Percentiles rank a stretch among this genome's conserved stretches.
These are phyloP conservation scores for Cucumis cinereus DNA, from an alignment of 306 rosid species.

Conservation along the genomic window DNA sequence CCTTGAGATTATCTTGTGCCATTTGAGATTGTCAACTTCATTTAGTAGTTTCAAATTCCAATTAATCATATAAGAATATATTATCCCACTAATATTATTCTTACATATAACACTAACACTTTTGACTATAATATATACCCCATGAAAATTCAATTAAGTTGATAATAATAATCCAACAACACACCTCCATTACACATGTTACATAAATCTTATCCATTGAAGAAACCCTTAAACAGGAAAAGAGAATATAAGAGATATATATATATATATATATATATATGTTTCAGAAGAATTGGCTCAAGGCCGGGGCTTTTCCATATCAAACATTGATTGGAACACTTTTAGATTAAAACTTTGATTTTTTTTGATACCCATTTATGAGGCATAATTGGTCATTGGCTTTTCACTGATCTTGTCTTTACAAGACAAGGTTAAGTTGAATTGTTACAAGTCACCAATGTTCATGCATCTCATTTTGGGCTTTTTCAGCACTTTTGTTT, in stretches of 20 bases:
- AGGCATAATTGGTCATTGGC: not conserved
- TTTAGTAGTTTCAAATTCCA: not conserved
- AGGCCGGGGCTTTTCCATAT: not conserved
- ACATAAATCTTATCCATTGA: not conserved
- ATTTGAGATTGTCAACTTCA: slow-evolving; percentile 4
- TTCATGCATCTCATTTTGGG: not conserved
- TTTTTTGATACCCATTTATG: slow-evolving; percentile 1
- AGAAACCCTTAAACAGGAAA: not conserved
- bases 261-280: no score
- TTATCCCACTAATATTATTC: not conserved
- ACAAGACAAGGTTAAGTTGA: not conserved
- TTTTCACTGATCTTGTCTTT: slow-evolving; percentile 1
- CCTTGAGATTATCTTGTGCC: not conserved
- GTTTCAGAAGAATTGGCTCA: not conserved
- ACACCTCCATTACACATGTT: not conserved
- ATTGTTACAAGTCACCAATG: not conserved
- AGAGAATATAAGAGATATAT: not conserved
- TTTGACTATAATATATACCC: not conserved
- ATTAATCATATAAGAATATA: not conserved
- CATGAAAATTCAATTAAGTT: not conserved
- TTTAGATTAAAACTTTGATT: not conserved
- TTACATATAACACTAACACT: not conserved
- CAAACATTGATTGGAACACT: not conserved
- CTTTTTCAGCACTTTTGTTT: not conserved
- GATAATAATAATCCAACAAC: not conserved